Base-by-base conservation (phyloP, 495 filamentous ascomycete genomes). In the Pseudomonodictys pantanalensis region DNA sequence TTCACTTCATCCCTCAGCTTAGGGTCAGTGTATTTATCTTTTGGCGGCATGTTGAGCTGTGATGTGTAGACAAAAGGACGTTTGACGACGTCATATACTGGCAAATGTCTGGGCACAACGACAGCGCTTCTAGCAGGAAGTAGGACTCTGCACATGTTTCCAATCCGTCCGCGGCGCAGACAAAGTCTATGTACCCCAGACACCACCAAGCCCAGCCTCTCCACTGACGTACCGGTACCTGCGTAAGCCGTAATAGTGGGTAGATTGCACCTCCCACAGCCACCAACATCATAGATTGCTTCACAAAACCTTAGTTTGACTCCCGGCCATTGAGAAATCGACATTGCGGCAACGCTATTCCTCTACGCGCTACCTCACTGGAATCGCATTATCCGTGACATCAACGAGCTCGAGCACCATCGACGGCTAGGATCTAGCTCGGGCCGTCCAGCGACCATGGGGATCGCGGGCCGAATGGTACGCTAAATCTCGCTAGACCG, bases 21-120 rank as follows among this genome's bases (percentile, higher is more conserved):
- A 3, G 77, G 77, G 46, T 79, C 72, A 28, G 73, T 75, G 57
- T 79, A 80, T 35, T 79, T 80, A 48, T 77, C 75, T 51, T 72
- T 73, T 7, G 76, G 65, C 15, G 77, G 68, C 77, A 80, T 79
- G 33, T 47, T 71, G 66, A 52, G 6, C 9, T 8, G 8, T 5
- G 5, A 18, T 17, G 22, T 9, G n/a, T 45, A 30, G 15, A 10
- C 12, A 33, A 33, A 3, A 17, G 24, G 17, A 11, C 25, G 11
- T 23, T 41, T 15, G n/a, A 28, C 24, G 32, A n/a, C n/a, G n/a
- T n/a, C n/a, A 4, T 6, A 50, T 8, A 20, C 45, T 5, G 24
- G 25, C 24, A 50, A 24, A 15, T 33, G 8, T 3, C 29, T 23
- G 47, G 8, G 32, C 47, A 15, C 7, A 50, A 50, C 2, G 8